Percentiles rank a stretch among this genome's conserved stretches.
Conservation (phyloP, 148 eudicot species). For the Rhododendron vialii region DNA sequence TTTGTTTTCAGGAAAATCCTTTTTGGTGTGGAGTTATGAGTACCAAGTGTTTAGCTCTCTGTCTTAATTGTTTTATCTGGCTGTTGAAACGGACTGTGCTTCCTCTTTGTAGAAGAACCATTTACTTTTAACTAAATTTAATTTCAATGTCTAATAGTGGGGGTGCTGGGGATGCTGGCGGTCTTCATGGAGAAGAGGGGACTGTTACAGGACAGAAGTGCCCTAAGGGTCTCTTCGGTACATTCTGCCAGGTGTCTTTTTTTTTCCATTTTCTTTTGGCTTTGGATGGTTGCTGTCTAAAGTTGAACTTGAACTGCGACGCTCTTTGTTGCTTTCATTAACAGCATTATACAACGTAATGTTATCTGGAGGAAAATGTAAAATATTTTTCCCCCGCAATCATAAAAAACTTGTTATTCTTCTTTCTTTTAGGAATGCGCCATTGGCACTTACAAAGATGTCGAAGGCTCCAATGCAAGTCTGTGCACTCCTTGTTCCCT, state of each 20-base stretch:
- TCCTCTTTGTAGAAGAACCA: not conserved
- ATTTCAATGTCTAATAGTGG: conserved; percentile 40
- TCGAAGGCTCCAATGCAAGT: conserved; percentile 59
- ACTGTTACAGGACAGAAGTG: conserved; percentile 71
- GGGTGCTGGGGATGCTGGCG: conserved; percentile 60
- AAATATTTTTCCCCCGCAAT: not conserved
- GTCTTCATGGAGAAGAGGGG: conserved; percentile 65
- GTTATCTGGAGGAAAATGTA: not conserved
- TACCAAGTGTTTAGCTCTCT: not conserved
- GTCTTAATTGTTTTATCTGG: not conserved
- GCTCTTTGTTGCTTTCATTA: not conserved
- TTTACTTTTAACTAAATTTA: not conserved
- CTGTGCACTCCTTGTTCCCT: conserved; percentile 64
- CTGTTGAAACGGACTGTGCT: not conserved
- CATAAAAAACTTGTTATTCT: not conserved
- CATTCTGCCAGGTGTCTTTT: conserved; percentile 57
- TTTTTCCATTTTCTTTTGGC: conserved; percentile 1
- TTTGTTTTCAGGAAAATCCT: not conserved
- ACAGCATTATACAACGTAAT: not conserved
- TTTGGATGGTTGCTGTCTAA: not conserved
- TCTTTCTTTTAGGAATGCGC: conserved; percentile 68
- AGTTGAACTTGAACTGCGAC: not conserved
- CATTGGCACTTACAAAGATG: conserved; percentile 71
- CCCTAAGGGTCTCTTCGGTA: conserved; percentile 83
- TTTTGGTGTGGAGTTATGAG: not conserved